phyloP scores from a whole-genome alignment of 2,329 filamentous ascomycete species.

The Hymenoscyphus albidus region DNA sequence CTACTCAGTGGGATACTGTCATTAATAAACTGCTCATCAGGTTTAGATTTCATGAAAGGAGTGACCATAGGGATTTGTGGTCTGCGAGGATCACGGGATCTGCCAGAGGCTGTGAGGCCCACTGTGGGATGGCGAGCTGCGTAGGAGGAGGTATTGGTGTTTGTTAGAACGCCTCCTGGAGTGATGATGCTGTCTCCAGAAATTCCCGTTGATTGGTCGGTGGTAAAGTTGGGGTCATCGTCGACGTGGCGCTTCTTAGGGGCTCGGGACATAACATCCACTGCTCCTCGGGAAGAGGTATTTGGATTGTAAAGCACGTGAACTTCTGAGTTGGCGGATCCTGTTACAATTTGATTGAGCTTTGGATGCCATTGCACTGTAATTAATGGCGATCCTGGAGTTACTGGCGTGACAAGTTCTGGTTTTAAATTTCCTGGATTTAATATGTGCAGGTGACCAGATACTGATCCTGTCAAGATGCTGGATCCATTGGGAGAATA shows the following conservation, averaged over 20 bases:
- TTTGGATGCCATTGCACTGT: slow-evolving; percentile 88
- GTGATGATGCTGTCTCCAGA: slow-evolving; percentile 79
- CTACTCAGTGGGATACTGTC: slow-evolving; percentile 83
- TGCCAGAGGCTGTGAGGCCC: slow-evolving; percentile 74
- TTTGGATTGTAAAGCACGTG: slow-evolving; percentile 87
- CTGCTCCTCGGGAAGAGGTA: slow-evolving; percentile 76
- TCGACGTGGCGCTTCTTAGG: slow-evolving; percentile 95
- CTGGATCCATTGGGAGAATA: slow-evolving; percentile 82
- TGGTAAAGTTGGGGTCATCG: slow-evolving; percentile 83
- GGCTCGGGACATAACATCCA: slow-evolving; percentile 85
- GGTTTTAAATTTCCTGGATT: slow-evolving; percentile 86
- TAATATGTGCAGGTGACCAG: slow-evolving; percentile 84
- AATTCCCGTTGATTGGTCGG: slow-evolving; percentile 75
- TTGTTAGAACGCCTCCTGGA: slow-evolving; percentile 59
- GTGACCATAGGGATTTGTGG: slow-evolving; percentile 83
- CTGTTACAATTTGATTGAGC: slow-evolving; percentile 93
- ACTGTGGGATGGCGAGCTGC: slow-evolving; percentile 62
- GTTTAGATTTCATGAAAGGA: slow-evolving; percentile 85
- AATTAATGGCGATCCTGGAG: slow-evolving; percentile 76
- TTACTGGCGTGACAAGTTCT: slow-evolving; percentile 85
- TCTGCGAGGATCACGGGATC: slow-evolving; percentile 72
- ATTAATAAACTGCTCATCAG: slow-evolving; percentile 84
- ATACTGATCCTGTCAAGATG: slow-evolving; percentile 83
- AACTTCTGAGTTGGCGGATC: slow-evolving; percentile 84
- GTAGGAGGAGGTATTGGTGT: slow-evolving; percentile 43